Evolutionary conservation across 495 filamentous ascomycete genomes (phyloP).

Genomic region (Neurospora hispaniola): DNA sequence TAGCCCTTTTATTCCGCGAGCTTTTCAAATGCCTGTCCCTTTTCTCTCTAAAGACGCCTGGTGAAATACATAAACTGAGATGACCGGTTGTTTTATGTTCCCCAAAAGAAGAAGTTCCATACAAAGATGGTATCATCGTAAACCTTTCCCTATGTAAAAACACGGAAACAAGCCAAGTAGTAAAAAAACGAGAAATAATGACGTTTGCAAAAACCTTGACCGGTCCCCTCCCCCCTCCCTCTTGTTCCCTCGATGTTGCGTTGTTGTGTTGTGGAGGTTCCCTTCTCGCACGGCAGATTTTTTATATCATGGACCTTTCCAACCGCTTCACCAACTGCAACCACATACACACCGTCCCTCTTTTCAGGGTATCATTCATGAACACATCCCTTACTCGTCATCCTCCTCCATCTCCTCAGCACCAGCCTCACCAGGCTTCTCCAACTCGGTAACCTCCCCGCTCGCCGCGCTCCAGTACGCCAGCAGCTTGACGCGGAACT

Average conservation of each 20-base stretch:
- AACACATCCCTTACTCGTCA: slow-evolving; percentile 3
- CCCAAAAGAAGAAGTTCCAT: neutral
- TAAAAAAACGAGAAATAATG: neutral
- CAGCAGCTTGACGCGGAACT: slow-evolving; percentile 71
- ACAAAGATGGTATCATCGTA: neutral
- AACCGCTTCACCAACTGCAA: neutral
- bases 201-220: neutral
- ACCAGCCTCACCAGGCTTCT: slow-evolving; percentile 40
- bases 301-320: neutral
- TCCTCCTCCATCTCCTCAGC: slow-evolving; percentile 16
- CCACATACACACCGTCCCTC: no score
- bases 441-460: slow-evolving; percentile 48
- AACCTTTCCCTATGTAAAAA: neutral
- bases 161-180: neutral
- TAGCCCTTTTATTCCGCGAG: neutral
- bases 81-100: neutral
- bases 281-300: no score
- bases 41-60: neutral
- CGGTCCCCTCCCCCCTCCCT: neutral
- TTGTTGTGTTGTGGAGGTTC: no score
- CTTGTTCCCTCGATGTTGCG: neutral
- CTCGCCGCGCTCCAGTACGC: slow-evolving; percentile 59
- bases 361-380: no score
- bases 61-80: neutral
- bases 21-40: neutral